These are phyloP conservation scores for Taxillus chinensis DNA, from an alignment of 164 flowering plant genomes.

Conservation along the genomic window DNA sequence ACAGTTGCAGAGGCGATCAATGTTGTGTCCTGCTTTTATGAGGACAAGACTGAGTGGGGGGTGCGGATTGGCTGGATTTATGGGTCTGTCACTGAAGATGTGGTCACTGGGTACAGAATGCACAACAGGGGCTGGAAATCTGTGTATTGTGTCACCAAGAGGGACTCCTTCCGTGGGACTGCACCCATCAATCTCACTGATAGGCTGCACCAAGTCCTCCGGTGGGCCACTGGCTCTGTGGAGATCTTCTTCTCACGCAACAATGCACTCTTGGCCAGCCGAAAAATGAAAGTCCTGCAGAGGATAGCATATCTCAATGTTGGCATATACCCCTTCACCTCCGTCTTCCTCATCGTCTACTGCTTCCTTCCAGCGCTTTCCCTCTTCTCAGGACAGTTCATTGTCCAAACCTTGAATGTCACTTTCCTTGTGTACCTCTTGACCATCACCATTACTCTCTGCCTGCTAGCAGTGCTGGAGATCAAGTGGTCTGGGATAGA, in stretches of 20 bases:
- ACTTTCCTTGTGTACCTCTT: constrained; percentile 47
- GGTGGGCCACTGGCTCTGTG: constrained; percentile 78
- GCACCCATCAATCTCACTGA: constrained; percentile 68
- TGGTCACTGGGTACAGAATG: constrained; percentile 68
- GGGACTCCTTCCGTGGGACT: constrained; percentile 62
- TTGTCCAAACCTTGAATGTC: constrained; percentile 51
- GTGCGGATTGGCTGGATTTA: constrained; percentile 62
- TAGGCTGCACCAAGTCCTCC: constrained; percentile 59
- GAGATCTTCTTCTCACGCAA: constrained; percentile 64
- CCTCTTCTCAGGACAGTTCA: constrained; percentile 68
- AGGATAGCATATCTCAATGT: constrained; percentile 50
- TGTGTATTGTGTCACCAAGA: constrained; percentile 57
- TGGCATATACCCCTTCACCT: constrained; percentile 59
- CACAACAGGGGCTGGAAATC: constrained; percentile 73
- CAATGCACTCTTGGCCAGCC: constrained; percentile 49
- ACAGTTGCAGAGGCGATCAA: constrained; percentile 66
- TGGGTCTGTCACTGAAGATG: constrained; percentile 70
- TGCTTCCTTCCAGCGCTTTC: constrained; percentile 71
- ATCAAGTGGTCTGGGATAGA: constrained; percentile 60
- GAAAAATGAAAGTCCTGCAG: constrained; percentile 45
- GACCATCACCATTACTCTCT: constrained; percentile 35
- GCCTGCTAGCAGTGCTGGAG: constrained; percentile 52
- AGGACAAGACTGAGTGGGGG: constrained; percentile 75
- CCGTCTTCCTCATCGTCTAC: constrained; percentile 54
- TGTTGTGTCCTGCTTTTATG: constrained; percentile 66